Conservation (phyloP, 2,329 filamentous ascomycete genomes). For the Trichoderma aggressivum region DNA sequence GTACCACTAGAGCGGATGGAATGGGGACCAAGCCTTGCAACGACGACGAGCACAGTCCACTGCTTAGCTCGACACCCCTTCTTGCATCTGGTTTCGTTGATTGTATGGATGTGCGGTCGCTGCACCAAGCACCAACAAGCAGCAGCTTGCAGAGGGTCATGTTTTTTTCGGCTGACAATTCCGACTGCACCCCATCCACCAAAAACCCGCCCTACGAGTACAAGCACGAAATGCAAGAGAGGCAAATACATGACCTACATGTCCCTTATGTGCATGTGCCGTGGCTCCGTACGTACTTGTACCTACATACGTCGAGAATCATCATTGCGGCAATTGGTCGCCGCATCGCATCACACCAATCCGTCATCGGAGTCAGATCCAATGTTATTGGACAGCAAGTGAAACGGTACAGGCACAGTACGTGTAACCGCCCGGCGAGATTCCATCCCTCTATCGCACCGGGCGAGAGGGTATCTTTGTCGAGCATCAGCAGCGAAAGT, state of each 20-base stretch:
- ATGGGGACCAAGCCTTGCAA: not conserved
- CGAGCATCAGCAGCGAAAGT: slow-evolving; percentile 7
- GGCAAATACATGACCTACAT: not conserved
- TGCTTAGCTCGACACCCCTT: not conserved
- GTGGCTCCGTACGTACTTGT: no score
- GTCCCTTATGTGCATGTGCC: no score
- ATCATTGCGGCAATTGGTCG: not conserved
- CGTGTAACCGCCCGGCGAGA: not conserved
- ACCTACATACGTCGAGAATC: not conserved
- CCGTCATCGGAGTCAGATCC: not conserved
- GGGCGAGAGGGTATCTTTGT: slow-evolving; percentile 1
- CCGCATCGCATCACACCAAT: not conserved
- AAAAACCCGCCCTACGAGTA: not conserved
- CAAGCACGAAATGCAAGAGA: not conserved
- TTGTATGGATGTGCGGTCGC: no score
- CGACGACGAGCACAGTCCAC: not conserved
- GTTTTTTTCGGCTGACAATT: slow-evolving; percentile 8
- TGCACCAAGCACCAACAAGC: not conserved
- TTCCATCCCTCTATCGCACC: not conserved
- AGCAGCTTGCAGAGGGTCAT: not conserved
- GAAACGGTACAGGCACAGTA: not conserved
- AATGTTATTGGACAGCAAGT: not conserved
- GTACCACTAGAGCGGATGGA: slow-evolving; percentile 17
- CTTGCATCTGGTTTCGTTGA: not conserved
- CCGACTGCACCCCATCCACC: slow-evolving; percentile 3